Evolutionary conservation across 495 filamentous ascomycete genomes (phyloP), one percentile per base, ranked within the genome.

Genomic region (Neurospora sp.): DNA sequence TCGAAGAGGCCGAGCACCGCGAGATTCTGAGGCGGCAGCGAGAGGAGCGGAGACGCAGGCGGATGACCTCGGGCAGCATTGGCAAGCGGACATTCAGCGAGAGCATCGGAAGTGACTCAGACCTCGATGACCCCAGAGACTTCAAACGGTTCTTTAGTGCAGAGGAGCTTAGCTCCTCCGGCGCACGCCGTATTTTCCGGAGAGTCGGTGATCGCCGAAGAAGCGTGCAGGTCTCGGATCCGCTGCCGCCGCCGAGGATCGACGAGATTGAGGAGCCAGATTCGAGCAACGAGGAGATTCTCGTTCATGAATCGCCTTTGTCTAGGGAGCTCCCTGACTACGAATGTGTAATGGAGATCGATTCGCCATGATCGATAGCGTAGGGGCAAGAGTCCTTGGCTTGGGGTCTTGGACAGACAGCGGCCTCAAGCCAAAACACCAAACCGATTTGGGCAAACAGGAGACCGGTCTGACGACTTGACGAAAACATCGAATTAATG

Each of bases 81-180:
- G 84, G 85, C 79, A 88, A 88, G 80, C 80, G 86, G 35, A 86
- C 85, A 38, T 80, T 87, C 62, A 84, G 81, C 78, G 84, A 87
- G 78, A 85, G 85, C 75, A 85, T 85, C 69, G 86, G 84, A 62
- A 86, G 84, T 73, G 86, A 86, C 75, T 85, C 85, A 7, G 86
- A 88, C 75, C 82, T 78, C 42, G 86, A 87, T 72, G 86, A 88
- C 69, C 48, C 54, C 27, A 66, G 31, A 27, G 54, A 66, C 12
- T 31, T 86, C n/a, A 75, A 83, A 73, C 81, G 85, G 9, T 82
- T 84, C 46, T 75, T 80, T 9, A 78, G 81, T 38, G 74, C 76
- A 31, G 82, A 80, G 59, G 84, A 88, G 41, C 77, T 78, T n/a
- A 83, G 83, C 8, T 81, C 81, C 7, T 6, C 14, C 12, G 83